A percentile compares a stretch with the other conserved stretches of the same genome.
phyloP scores from a whole-genome alignment of 495 filamentous ascomycete species.

The Gamarada debralockiae region DNA sequence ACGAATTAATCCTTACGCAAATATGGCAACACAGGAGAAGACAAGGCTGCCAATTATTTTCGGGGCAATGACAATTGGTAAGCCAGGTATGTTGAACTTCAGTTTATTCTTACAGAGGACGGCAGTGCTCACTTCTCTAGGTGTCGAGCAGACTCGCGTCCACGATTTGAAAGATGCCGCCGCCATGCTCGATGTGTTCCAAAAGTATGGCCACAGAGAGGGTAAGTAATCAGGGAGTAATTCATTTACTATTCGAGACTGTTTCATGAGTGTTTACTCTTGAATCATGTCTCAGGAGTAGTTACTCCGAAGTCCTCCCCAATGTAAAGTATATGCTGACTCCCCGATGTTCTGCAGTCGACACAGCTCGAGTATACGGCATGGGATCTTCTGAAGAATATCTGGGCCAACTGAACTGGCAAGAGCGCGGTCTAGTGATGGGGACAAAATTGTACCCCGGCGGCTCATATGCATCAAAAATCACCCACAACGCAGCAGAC shows the following conservation, averaged over 20 bases:
- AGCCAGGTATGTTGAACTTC: slow-evolving; percentile 6
- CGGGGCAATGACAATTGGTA: slow-evolving; percentile 28
- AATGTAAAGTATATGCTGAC: no score
- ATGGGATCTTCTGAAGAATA: slow-evolving; percentile 46
- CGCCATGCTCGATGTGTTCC: slow-evolving; percentile 48
- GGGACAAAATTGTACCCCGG: slow-evolving; percentile 48
- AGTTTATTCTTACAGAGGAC: neutral
- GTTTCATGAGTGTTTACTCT: no score
- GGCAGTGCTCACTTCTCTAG: neutral
- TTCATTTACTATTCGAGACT: no score
- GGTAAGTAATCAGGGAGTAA: no score
- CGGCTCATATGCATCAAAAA: slow-evolving; percentile 4
- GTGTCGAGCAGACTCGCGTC: slow-evolving; percentile 5
- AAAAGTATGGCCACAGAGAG: slow-evolving; percentile 50
- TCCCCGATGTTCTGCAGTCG: no score
- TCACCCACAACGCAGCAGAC: neutral
- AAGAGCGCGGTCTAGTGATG: slow-evolving; percentile 45
- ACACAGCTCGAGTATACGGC: slow-evolving; percentile 54
- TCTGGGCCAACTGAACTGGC: slow-evolving; percentile 42
- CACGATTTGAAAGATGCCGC: neutral
- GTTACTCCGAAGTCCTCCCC: no score
- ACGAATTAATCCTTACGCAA: no score
- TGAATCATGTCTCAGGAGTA: no score
- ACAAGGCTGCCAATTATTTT: slow-evolving; percentile 18
- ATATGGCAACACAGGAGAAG: neutral